Conservation (phyloP, 495 filamentous ascomycete genomes). For the Penicillium argentinense region DNA sequence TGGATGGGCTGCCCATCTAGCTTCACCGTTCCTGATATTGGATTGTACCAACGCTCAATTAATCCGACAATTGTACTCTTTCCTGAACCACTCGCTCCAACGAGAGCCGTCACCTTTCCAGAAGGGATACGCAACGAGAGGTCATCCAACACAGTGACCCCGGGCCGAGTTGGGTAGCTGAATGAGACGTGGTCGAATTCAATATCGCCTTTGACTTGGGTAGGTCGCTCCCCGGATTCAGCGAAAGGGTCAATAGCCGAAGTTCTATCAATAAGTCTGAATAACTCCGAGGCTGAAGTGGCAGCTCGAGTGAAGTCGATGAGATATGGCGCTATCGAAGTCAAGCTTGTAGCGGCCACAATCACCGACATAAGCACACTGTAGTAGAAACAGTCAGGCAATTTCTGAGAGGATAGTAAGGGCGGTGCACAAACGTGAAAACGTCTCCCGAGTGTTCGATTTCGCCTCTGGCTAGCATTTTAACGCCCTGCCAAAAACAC, state of each 20-base stretch:
- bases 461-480: constrained; percentile 62
- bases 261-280: constrained; percentile 31
- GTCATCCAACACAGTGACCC: constrained; percentile 41
- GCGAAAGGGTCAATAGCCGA: constrained; percentile 32
- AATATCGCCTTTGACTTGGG: constrained; percentile 24
- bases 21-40: constrained; percentile 65
- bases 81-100: constrained; percentile 71
- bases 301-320: constrained; percentile 35
- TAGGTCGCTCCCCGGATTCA: constrained; percentile 19
- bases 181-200: constrained; percentile 47
- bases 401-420: not conserved
- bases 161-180: constrained; percentile 51
- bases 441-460: constrained; percentile 29
- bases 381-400: not conserved
- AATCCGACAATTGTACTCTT: constrained; percentile 85
- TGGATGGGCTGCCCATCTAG: constrained; percentile 73
- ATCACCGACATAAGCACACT: constrained; percentile 16
- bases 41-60: constrained; percentile 85
- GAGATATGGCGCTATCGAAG: constrained; percentile 19
- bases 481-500: constrained; percentile 77
- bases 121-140: constrained; percentile 44
- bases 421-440: constrained; percentile 37
- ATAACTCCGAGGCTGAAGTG: constrained; percentile 37
- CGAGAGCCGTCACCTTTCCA: constrained; percentile 26
- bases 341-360: constrained; percentile 12